These are phyloP conservation scores for Suillus subaureus DNA, from an alignment of 768 basidiomycete genomes.

Conservation along the genomic window DNA sequence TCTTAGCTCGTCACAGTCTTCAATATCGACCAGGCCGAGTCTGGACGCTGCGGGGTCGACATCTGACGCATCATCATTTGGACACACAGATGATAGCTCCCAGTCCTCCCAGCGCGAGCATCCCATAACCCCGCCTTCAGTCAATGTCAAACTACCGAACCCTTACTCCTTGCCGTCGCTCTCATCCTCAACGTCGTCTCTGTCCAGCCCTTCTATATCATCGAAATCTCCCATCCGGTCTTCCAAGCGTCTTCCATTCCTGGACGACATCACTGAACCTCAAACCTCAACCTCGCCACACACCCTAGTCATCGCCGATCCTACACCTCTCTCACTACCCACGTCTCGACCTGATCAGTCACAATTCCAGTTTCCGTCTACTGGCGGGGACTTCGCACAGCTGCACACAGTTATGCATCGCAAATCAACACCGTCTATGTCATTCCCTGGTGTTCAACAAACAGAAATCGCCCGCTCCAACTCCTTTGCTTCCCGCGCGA, in stretches of 20 bases:
- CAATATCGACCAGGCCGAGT: slow-evolving; percentile 5
- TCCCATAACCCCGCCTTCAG: slow-evolving; percentile 38
- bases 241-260: slow-evolving; percentile 41
- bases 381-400: slow-evolving; percentile 31
- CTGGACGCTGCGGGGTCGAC: slow-evolving; percentile 15
- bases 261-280: slow-evolving; percentile 32
- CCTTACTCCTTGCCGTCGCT: slow-evolving; percentile 47
- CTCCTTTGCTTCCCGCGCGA: slow-evolving; percentile 34
- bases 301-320: slow-evolving; percentile 34
- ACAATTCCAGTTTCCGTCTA: slow-evolving; percentile 42
- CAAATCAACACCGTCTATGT: slow-evolving; percentile 38
- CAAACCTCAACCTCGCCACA: slow-evolving; percentile 26
- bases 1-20: slow-evolving; percentile 4
- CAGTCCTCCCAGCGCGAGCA: slow-evolving; percentile 30
- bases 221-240: slow-evolving; percentile 41
- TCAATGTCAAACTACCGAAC: slow-evolving; percentile 29
- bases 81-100: slow-evolving; percentile 34
- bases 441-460: slow-evolving; percentile 33
- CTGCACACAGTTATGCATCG: slow-evolving; percentile 34
- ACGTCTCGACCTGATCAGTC: slow-evolving; percentile 23
- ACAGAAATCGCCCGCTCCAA: slow-evolving; percentile 39
- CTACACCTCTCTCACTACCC: slow-evolving; percentile 27
- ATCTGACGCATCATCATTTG: slow-evolving; percentile 26
- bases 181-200: slow-evolving; percentile 62
- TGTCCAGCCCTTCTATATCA: slow-evolving; percentile 55